Evolutionary conservation across 2,329 filamentous ascomycete species (phyloP).

Genomic region (Aspergillus ruber): DNA sequence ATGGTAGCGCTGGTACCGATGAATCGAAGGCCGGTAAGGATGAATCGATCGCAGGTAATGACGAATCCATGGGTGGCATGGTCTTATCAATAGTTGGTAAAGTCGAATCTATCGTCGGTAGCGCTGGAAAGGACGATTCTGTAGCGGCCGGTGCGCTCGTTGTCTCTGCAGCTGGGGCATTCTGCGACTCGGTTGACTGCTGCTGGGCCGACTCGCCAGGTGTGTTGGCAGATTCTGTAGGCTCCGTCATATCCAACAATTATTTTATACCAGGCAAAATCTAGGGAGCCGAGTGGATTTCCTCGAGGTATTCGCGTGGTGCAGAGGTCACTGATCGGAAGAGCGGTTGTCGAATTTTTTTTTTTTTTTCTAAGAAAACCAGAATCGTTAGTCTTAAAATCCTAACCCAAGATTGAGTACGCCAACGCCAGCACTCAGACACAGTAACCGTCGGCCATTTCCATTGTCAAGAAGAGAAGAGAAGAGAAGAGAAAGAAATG

Average conservation of each 20-base stretch:
- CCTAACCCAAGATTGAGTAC: neutral
- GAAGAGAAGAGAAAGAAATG: neutral
- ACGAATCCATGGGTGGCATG: slow-evolving; percentile 20
- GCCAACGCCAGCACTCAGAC: neutral
- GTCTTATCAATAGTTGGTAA: slow-evolving; percentile 16
- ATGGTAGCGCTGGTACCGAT: slow-evolving; percentile 22
- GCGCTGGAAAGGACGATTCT: slow-evolving; percentile 12
- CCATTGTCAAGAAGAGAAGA: neutral
- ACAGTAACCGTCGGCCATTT: neutral
- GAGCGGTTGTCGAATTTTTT: neutral
- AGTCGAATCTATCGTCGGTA: slow-evolving; percentile 19
- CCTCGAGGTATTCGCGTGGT: neutral
- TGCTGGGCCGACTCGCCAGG: slow-evolving; percentile 12
- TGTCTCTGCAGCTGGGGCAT: slow-evolving; percentile 2
- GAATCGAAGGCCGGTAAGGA: slow-evolving; percentile 24
- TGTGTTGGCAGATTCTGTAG: slow-evolving; percentile 12
- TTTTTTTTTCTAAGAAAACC: neutral
- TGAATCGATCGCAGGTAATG: slow-evolving; percentile 19
- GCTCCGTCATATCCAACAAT: slow-evolving; percentile 15
- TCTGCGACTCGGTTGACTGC: slow-evolving; percentile 7
- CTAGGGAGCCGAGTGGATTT: neutral
- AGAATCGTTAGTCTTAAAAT: neutral
- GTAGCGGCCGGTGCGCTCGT: slow-evolving; percentile 1
- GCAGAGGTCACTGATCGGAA: neutral
- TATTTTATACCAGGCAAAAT: neutral